Evolutionary conservation across 805 yeast genomes (phyloP).

Genomic region (Saccharomycopsis capsularis): DNA sequence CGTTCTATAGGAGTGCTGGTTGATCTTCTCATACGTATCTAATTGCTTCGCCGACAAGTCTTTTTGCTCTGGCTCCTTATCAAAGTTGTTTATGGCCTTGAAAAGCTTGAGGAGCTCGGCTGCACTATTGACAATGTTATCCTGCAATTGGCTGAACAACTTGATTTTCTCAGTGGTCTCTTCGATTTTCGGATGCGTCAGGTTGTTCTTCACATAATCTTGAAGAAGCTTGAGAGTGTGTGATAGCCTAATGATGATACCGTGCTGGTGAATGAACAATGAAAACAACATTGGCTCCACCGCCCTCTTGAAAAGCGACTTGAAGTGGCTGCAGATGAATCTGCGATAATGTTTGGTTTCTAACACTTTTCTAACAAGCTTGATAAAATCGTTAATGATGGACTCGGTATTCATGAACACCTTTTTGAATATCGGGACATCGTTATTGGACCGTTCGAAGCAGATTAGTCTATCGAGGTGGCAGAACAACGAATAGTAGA

Average conservation of each 20-base stretch:
- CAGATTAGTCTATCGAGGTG: slow-evolving; percentile 16
- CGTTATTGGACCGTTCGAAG: slow-evolving; percentile 11
- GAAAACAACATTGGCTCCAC: slow-evolving; percentile 13
- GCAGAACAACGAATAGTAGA: slow-evolving; percentile 15
- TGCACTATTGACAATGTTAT: slow-evolving; percentile 2
- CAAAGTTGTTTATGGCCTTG: slow-evolving; percentile 14
- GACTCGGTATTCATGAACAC: slow-evolving; percentile 13
- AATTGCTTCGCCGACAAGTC: slow-evolving; percentile 1
- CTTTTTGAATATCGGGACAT: slow-evolving; percentile 19
- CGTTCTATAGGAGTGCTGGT: slow-evolving; percentile 2
- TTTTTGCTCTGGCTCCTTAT: slow-evolving; percentile 3
- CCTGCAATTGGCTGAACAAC: not conserved
- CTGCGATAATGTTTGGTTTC: slow-evolving; percentile 15
- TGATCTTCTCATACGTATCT: slow-evolving; percentile 12
- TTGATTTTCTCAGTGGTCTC: slow-evolving; percentile 9
- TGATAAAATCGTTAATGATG: slow-evolving; percentile 6
- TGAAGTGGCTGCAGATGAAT: slow-evolving; percentile 14
- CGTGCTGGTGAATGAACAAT: slow-evolving; percentile 13
- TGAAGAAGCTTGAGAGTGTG: slow-evolving; percentile 17
- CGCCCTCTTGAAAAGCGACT: slow-evolving; percentile 6
- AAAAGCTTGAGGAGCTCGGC: slow-evolving; percentile 6
- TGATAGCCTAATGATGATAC: slow-evolving; percentile 11
- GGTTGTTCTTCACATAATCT: slow-evolving; percentile 7
- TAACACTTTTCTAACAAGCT: slow-evolving; percentile 6
- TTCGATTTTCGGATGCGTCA: not conserved